phyloP scores from a whole-genome alignment of 202 grass and related monocot species.

The Carex sylvatica region DNA sequence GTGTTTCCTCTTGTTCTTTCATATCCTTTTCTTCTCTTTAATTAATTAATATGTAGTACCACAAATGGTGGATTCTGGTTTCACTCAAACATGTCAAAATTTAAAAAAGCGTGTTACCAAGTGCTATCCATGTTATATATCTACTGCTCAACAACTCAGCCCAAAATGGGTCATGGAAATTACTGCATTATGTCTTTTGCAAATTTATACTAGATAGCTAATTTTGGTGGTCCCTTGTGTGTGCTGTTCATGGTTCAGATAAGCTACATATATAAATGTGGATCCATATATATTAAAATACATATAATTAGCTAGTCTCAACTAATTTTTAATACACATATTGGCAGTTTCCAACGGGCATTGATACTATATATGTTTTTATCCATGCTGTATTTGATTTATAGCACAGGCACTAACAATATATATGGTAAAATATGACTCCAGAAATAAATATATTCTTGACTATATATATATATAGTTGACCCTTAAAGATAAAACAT shows the following conservation, averaged over 20 bases:
- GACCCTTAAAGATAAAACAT: not conserved
- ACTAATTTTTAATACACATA: not conserved
- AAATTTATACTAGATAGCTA: not conserved
- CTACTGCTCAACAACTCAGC: not conserved
- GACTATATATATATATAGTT: not conserved
- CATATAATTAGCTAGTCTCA: not conserved
- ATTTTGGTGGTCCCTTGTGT: not conserved
- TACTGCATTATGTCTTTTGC: not conserved
- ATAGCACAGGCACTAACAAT: not conserved
- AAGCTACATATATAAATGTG: constrained; percentile 10
- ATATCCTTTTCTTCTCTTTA: constrained; percentile 2
- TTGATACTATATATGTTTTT: not conserved
- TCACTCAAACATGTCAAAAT: constrained; percentile 1
- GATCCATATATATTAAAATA: not conserved
- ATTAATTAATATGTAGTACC: not conserved
- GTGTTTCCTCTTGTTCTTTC: not conserved
- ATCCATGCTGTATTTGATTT: not conserved
- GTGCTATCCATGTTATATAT: not conserved
- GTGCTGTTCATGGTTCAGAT: constrained; percentile 17
- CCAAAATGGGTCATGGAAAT: constrained; percentile 13
- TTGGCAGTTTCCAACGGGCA: not conserved
- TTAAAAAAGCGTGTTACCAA: constrained; percentile 2
- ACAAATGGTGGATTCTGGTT: not conserved
- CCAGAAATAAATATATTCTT: not conserved
- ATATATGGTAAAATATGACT: constrained; percentile 18